Evolutionary conservation across 2,329 filamentous ascomycete species (phyloP), one percentile per base, ranked within the genome.

Genomic region (Coniosporium tulheliwenetii): DNA sequence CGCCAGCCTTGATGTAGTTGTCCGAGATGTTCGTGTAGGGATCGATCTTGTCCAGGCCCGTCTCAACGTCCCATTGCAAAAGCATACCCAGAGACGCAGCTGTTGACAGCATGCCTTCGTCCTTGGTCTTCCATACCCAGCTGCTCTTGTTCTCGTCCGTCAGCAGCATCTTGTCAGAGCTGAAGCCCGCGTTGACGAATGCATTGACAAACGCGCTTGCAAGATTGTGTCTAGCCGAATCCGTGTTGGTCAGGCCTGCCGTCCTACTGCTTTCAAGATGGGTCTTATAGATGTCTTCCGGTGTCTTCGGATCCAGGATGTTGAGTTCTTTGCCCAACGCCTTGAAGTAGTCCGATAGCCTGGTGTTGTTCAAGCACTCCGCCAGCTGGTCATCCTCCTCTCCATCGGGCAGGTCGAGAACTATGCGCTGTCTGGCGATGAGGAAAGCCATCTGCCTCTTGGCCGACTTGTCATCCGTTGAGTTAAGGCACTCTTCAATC

Each of bases 51-150:
- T 94, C 85, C 41, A 98, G 68, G 41, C 89, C 91, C 49, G 76
- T 79, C 54, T 96, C 89, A 15, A 94, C 80, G 55, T 98, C 89
- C 84, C 91, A 94, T 54, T 93, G 75, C 57, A 94, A 70, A 13
- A 98, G 70, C 52, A 91, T 89, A 55, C 91, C 91, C 50, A 95
- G 66, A 0, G 91, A 96, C 4, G 93, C 93, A 33, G 93, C 83
- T 0, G 89, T 95, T 1, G 91, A 96, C 63, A 94, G 73, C 86
- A 94, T 94, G 47, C 91, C 91, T 54, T 95, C 87, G 35, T 93
- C 86, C 64, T 98, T 98, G 14, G 93, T 96, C 69, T 96, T 98
- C 85, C 86, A 98, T 4, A 98, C 85, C 89, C 91, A 98, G 47
- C 81, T 84, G 52, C 82, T 79, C 66, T 93, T 93, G 44, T 59